Evolutionary conservation across 2,329 filamentous ascomycete genomes (phyloP).

Genomic region (Eurotiales sp.): DNA sequence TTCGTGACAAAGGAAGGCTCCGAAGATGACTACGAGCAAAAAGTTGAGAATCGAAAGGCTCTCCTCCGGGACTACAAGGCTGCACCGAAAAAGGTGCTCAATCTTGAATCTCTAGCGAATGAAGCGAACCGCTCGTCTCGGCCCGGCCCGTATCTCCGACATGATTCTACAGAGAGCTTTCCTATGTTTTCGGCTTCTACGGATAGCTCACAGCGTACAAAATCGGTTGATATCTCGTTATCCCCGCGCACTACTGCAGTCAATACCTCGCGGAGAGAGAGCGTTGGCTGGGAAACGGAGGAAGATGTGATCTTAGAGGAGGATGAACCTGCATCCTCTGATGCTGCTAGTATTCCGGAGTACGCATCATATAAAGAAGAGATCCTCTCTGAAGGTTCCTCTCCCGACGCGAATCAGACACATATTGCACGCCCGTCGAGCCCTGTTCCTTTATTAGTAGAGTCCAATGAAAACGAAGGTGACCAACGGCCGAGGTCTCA

Average conservation of each 20-base stretch:
- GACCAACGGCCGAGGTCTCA: slow-evolving; percentile 14
- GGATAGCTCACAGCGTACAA: slow-evolving; percentile 51
- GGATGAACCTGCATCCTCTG: slow-evolving; percentile 16
- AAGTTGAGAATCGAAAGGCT: slow-evolving; percentile 40
- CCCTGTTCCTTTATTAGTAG: slow-evolving; percentile 33
- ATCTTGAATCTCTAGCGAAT: slow-evolving; percentile 40
- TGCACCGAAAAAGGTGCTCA: slow-evolving; percentile 48
- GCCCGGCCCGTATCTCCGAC: slow-evolving; percentile 41
- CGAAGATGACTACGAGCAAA: slow-evolving; percentile 36
- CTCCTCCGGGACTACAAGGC: slow-evolving; percentile 48
- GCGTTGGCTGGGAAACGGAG: slow-evolving; percentile 21
- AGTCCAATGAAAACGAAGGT: slow-evolving; percentile 28
- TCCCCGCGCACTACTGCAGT: slow-evolving; percentile 30
- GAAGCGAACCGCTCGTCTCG: slow-evolving; percentile 28
- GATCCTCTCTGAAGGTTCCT: slow-evolving; percentile 24
- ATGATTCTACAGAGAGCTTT: slow-evolving; percentile 60
- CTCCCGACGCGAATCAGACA: slow-evolving; percentile 23
- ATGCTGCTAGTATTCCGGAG: slow-evolving; percentile 15
- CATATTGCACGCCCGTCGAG: slow-evolving; percentile 45
- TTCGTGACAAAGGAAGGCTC: slow-evolving; percentile 24
- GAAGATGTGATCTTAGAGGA: slow-evolving; percentile 19
- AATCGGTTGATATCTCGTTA: slow-evolving; percentile 52
- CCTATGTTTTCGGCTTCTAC: slow-evolving; percentile 62
- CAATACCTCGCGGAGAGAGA: slow-evolving; percentile 19
- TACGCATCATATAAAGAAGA: slow-evolving; percentile 21